Percentiles rank a stretch among this genome's conserved stretches.
These are phyloP conservation scores for Gracilaria domingensis DNA, from an alignment of 23 red algal genomes.

Conservation along the genomic window DNA sequence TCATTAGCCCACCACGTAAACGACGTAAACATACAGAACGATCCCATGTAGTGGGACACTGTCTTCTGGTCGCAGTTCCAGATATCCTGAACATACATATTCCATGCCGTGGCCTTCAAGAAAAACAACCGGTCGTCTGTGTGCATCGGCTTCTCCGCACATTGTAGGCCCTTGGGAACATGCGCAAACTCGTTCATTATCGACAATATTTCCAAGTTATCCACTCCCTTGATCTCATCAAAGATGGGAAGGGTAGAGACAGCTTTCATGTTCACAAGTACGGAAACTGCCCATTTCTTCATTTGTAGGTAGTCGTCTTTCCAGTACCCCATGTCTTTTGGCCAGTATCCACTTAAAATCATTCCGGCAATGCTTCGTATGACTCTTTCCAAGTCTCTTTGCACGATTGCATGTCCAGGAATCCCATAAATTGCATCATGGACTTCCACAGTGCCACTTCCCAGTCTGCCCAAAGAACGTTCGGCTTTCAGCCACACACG, in stretches of 20 bases:
- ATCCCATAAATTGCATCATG: too few relatives aligned
- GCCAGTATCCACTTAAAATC: neutral
- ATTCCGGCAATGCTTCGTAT: too few relatives aligned
- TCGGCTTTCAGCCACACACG: too few relatives aligned
- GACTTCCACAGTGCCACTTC: neutral
- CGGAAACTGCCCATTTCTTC: neutral
- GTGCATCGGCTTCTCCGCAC: neutral
- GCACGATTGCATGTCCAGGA: too few relatives aligned
- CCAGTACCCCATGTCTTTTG: neutral
- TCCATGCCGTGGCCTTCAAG: neutral
- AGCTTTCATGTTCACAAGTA: neutral
- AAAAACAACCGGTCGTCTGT: neutral
- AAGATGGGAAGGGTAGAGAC: neutral
- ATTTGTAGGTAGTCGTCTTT: neutral
- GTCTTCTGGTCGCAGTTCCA: neutral
- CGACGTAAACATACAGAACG: neutral
- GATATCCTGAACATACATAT: neutral
- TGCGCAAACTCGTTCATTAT: neutral
- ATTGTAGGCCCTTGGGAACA: neutral
- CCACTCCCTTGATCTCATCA: neutral
- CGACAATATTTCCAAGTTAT: neutral
- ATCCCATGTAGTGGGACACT: neutral
- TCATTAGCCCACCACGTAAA: too few relatives aligned
- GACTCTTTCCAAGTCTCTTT: too few relatives aligned
- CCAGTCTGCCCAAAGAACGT: too few relatives aligned